A percentile compares a stretch with the other conserved stretches of the same genome.
These are phyloP conservation scores for Sporobolomyces phaffii DNA, from an alignment of 768 basidiomycete species.

Conservation along the genomic window DNA sequence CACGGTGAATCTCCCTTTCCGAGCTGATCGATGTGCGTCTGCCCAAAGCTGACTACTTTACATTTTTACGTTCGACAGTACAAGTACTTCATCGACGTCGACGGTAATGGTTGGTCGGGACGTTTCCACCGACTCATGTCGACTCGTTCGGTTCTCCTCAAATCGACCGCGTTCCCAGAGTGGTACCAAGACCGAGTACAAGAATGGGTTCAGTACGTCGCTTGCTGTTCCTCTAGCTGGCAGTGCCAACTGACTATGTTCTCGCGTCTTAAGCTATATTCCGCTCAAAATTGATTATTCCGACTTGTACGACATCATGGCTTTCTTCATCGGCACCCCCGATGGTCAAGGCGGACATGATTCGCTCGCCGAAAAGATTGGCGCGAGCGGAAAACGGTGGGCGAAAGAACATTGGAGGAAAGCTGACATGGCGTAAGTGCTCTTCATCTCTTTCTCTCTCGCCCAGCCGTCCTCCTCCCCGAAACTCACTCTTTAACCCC, in stretches of 20 bases:
- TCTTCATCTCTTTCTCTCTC: conserved; percentile 17
- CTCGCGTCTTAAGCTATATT: conserved; percentile 44
- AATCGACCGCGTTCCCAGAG: conserved; percentile 47
- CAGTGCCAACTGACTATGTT: neutral
- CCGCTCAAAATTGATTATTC: conserved; percentile 48
- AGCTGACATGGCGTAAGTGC: conserved; percentile 46
- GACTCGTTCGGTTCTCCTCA: conserved; percentile 78
- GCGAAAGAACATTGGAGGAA: conserved; percentile 46
- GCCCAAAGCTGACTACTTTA: no score
- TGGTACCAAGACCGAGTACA: conserved; percentile 44
- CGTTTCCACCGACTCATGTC: conserved; percentile 58
- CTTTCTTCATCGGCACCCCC: conserved; percentile 42
- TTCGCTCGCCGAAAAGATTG: conserved; percentile 47
- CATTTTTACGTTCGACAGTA: conserved; percentile 21
- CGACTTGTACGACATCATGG: conserved; percentile 48
- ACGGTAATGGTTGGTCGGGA: conserved; percentile 37
- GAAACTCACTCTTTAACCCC: no score
- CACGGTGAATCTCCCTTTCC: neutral
- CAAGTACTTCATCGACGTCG: conserved; percentile 38
- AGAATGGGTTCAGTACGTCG: conserved; percentile 44
- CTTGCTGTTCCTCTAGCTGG: neutral
- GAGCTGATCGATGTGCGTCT: neutral
- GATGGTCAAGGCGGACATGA: conserved; percentile 45
- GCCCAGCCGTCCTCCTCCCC: neutral
- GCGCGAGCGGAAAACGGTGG: conserved; percentile 46